Conservation (phyloP, 805 yeast species). For the Suhomyces xylopsoci region DNA sequence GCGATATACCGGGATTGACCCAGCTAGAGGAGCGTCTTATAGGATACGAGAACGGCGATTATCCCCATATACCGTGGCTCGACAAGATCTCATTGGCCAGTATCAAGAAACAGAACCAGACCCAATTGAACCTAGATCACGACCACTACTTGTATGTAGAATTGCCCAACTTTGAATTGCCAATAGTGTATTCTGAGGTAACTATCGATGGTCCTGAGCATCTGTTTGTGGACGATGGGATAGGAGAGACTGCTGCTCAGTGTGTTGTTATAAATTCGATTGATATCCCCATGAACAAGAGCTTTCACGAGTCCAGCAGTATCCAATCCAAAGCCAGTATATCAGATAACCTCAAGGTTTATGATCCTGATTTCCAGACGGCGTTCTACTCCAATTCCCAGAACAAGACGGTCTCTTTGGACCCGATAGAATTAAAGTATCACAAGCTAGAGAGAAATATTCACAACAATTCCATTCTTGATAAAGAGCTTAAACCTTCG, state of each 20-base stretch:
- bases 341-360: conserved; percentile 25
- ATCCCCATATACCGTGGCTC: conserved; percentile 64
- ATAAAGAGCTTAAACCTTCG: conserved; percentile 84
- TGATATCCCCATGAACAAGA: conserved; percentile 23
- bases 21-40: conserved; percentile 53
- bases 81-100: conserved; percentile 60
- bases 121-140: conserved; percentile 5
- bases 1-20: conserved; percentile 18
- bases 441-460: conserved; percentile 75
- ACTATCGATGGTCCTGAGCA: not conserved
- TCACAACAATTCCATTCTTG: conserved; percentile 72
- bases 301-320: not conserved
- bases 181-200: conserved; percentile 63
- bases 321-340: not conserved
- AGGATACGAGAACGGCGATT: conserved; percentile 65
- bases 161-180: conserved; percentile 64
- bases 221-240: conserved; percentile 15
- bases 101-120: conserved; percentile 1
- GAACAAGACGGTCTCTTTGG: conserved; percentile 27
- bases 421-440: conserved; percentile 87
- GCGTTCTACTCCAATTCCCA: conserved; percentile 17
- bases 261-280: conserved; percentile 33
- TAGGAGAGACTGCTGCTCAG: conserved; percentile 13
- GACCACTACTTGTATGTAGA: conserved; percentile 35
- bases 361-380: conserved; percentile 42